A percentile compares a stretch with the other conserved stretches of the same genome.
These are phyloP conservation scores for Talaromyces trachyspermus DNA, from an alignment of 495 filamentous ascomycete species.

Conservation along the genomic window DNA sequence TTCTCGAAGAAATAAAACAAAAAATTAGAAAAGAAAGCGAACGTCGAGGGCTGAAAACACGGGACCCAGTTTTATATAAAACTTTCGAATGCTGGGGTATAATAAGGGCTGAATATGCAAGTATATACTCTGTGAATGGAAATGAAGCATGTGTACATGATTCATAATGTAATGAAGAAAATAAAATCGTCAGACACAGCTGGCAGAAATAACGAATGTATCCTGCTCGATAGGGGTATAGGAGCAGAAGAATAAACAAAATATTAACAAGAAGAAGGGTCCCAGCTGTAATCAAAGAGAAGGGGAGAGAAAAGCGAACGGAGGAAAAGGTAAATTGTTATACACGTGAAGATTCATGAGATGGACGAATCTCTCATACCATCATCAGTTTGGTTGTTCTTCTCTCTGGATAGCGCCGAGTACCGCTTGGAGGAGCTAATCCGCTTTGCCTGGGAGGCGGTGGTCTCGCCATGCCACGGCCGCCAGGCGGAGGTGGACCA, in stretches of 20 bases:
- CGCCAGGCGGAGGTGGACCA: constrained; percentile 19
- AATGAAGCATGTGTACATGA: neutral
- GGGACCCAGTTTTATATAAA: no score
- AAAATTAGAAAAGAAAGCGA: no score
- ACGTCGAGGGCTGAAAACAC: no score
- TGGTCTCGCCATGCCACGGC: constrained; percentile 27
- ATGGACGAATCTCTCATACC: constrained; percentile 47
- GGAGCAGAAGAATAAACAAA: constrained; percentile 6
- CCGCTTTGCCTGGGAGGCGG: constrained; percentile 26
- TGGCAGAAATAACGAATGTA: constrained; percentile 1
- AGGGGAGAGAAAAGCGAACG: neutral
- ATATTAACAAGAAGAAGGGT: constrained; percentile 12
- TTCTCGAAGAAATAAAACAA: no score
- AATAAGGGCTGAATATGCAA: no score
- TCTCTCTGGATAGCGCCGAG: constrained; percentile 57
- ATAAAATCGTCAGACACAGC: neutral
- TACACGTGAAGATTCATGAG: neutral
- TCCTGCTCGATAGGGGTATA: constrained; percentile 8
- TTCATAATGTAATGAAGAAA: constrained; percentile 18
- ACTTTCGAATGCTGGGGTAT: no score
- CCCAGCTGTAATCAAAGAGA: neutral
- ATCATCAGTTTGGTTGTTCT: constrained; percentile 82
- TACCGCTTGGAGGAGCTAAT: constrained; percentile 21
- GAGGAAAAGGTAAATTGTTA: neutral
- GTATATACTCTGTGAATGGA: no score